These are phyloP conservation scores for Nyctanthes arbortristis DNA, from an alignment of 257 asterid species.

Conservation along the genomic window DNA sequence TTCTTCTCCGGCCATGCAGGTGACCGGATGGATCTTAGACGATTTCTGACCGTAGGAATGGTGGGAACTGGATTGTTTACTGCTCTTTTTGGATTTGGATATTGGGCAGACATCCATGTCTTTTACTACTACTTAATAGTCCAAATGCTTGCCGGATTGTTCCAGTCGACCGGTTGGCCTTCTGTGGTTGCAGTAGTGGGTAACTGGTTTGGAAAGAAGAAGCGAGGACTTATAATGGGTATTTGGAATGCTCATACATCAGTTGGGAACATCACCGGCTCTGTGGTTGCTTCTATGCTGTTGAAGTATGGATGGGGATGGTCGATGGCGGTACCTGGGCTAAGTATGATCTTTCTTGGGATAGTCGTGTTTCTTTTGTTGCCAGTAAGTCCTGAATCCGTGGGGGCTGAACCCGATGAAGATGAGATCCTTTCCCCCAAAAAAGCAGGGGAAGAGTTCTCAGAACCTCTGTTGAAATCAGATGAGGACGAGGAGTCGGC, in stretches of 20 bases:
- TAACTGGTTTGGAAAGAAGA: slow-evolving; percentile 94
- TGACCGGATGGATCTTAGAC: slow-evolving; percentile 83
- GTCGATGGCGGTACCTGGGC: slow-evolving; percentile 86
- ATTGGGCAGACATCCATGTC: slow-evolving; percentile 70
- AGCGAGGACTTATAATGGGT: slow-evolving; percentile 97
- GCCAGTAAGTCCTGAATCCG: slow-evolving; percentile 74
- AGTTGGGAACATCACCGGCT: slow-evolving; percentile 85
- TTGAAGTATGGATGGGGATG: slow-evolving; percentile 98
- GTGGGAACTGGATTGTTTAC: slow-evolving; percentile 97
- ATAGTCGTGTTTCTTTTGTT: slow-evolving; percentile 66
- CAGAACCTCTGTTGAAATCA: slow-evolving; percentile 53
- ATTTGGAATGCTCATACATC: slow-evolving; percentile 99
- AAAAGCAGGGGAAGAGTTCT: slow-evolving; percentile 57
- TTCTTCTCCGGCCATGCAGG: slow-evolving; percentile 91
- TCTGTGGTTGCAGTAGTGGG: slow-evolving; percentile 97
- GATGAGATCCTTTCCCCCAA: slow-evolving; percentile 34
- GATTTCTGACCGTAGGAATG: slow-evolving; percentile 84
- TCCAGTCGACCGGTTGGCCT: slow-evolving; percentile 99
- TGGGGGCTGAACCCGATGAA: slow-evolving; percentile 54
- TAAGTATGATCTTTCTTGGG: slow-evolving; percentile 59
- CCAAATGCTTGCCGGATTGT: slow-evolving; percentile 93
- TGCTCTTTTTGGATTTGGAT: slow-evolving; percentile 83
- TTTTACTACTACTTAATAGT: slow-evolving; percentile 73
- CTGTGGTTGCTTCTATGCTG: slow-evolving; percentile 74
- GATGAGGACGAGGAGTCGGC: slow-evolving; percentile 46